phyloP scores from a whole-genome alignment of 352 stramenopile genomes.

The Phytophthora palmivora region DNA sequence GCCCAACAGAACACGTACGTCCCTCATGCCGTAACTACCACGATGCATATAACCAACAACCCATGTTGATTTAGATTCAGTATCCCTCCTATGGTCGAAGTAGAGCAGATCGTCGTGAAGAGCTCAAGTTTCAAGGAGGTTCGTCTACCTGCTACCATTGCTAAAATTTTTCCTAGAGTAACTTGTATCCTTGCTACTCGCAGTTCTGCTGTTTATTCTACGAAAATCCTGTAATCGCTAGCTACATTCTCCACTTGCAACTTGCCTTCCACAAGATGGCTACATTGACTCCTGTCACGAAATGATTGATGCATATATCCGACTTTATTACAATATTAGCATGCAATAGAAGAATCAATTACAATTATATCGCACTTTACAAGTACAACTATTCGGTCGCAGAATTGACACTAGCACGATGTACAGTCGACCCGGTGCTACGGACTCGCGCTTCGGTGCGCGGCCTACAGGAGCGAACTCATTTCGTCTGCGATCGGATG shows the following conservation, averaged over 20 bases:
- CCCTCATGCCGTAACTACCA: background rate
- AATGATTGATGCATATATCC: constrained; percentile 6
- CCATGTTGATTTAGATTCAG: constrained; percentile 35
- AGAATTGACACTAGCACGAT: constrained; percentile 27
- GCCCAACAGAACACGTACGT: constrained; percentile 55
- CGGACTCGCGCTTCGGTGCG: constrained; percentile 25
- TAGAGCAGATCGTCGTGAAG: constrained; percentile 62
- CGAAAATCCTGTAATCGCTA: constrained; percentile 43
- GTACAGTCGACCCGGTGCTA: constrained; percentile 18
- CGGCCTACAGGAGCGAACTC: constrained; percentile 25
- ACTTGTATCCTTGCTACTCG: background rate
- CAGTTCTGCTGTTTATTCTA: constrained; percentile 69
- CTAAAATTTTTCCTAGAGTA: background rate
- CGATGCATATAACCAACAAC: background rate
- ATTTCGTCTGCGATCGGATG: constrained; percentile 40
- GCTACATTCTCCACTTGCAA: constrained; percentile 51
- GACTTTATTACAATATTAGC: no score
- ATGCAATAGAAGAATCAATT: no score
- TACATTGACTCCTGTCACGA: background rate
- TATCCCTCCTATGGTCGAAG: constrained; percentile 56
- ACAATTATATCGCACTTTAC: background rate
- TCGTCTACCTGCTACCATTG: background rate
- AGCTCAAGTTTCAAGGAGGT: constrained; percentile 70
- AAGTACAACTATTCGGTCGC: background rate
- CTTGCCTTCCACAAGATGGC: constrained; percentile 49